Evolutionary conservation across 306 rosid species (phyloP).

Genomic region (Mucuna pruriens): DNA sequence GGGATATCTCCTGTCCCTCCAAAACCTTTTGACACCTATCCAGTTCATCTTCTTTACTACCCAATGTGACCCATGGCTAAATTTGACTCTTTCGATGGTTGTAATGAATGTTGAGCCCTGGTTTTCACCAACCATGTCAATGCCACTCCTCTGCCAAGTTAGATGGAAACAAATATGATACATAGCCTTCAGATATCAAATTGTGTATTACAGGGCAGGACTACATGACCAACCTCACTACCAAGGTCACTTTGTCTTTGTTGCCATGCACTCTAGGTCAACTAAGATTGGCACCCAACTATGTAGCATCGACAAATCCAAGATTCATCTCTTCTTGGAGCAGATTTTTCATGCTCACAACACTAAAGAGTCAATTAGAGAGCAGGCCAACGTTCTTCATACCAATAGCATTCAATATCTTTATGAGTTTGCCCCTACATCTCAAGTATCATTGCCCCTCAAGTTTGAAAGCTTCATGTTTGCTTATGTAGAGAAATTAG

Average conservation of each 20-base stretch:
- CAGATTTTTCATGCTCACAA: background rate
- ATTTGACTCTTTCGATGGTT: background rate
- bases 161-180: background rate
- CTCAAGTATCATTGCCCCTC: background rate
- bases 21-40: background rate
- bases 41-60: background rate
- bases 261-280: background rate
- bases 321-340: background rate
- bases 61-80: background rate
- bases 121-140: background rate
- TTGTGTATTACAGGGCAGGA: background rate
- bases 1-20: background rate
- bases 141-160: background rate
- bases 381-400: background rate
- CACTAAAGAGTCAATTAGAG: background rate
- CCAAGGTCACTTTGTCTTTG: background rate
- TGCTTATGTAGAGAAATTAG: background rate
- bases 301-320: background rate
- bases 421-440: background rate
- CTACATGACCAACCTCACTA: background rate
- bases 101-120: background rate
- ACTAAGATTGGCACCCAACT: background rate
- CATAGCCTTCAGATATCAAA: background rate
- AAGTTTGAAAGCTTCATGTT: background rate
- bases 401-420: background rate